A percentile compares a stretch with the other conserved stretches of the same genome.
Conservation (phyloP, 495 filamentous ascomycete genomes). For the Diplogelasinospora grovesii region DNA sequence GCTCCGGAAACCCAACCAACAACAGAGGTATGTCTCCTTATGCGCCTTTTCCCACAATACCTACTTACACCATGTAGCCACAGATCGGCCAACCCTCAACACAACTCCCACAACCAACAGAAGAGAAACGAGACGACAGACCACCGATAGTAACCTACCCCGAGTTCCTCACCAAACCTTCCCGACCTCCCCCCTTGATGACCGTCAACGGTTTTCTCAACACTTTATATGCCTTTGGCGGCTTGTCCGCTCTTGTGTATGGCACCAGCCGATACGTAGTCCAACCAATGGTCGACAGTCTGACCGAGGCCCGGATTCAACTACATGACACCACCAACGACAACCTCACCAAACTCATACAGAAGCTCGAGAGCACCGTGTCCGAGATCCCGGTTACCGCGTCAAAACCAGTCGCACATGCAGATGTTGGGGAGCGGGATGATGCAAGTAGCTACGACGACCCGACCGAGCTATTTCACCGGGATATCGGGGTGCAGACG, state of each 20-base stretch:
- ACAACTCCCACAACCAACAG: conserved; percentile 11
- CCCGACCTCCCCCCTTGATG: conserved; percentile 58
- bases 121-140: conserved; percentile 37
- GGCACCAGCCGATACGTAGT: conserved; percentile 74
- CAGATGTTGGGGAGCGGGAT: conserved; percentile 12
- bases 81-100: conserved; percentile 6
- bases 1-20: conserved; percentile 23
- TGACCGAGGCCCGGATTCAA: conserved; percentile 73
- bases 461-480: conserved; percentile 84
- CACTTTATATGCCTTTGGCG: conserved; percentile 69
- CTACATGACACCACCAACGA: conserved; percentile 60
- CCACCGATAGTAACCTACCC: conserved; percentile 97
- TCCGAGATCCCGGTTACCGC: conserved; percentile 44
- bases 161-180: conserved; percentile 76
- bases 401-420: neutral
- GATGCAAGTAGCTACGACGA: conserved; percentile 44
- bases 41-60: conserved; percentile 8
- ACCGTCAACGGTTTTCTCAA: conserved; percentile 67
- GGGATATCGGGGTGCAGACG: conserved; percentile 84
- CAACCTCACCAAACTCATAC: conserved; percentile 64
- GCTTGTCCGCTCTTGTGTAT: conserved; percentile 66
- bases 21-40: conserved; percentile 13
- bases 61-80: neutral
- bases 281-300: conserved; percentile 70
- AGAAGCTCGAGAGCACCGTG: conserved; percentile 63